Percentiles rank a stretch among this genome's conserved stretches.
phyloP scores from a whole-genome alignment of 2,329 filamentous ascomycete genomes.

The Tolypocladium nubicola region DNA sequence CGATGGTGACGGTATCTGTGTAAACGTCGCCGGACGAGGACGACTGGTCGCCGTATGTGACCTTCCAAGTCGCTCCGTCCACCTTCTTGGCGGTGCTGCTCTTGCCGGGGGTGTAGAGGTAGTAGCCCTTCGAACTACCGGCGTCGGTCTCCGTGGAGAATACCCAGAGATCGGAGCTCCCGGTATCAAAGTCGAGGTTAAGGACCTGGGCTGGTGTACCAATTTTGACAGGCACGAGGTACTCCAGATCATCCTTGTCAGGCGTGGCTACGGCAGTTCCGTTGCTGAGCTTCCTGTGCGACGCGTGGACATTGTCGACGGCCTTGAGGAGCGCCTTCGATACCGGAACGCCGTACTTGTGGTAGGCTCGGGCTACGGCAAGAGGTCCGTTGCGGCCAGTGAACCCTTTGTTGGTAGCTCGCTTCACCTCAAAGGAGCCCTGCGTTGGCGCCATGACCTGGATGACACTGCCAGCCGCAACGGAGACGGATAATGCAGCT shows the following conservation, averaged over 20 bases:
- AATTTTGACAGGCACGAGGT: constrained; percentile 28
- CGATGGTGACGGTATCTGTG: constrained; percentile 30
- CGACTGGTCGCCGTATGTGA: constrained; percentile 33
- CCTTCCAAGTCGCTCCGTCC: constrained; percentile 26
- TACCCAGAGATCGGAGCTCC: constrained; percentile 37
- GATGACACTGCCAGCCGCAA: background rate
- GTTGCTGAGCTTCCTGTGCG: background rate
- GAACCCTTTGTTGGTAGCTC: background rate
- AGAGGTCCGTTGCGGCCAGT: background rate
- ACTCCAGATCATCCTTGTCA: constrained; percentile 21
- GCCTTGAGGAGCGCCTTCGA: constrained; percentile 17
- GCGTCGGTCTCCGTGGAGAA: constrained; percentile 31
- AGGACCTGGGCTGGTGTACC: constrained; percentile 32
- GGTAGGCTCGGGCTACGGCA: constrained; percentile 17
- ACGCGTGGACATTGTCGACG: constrained; percentile 9
- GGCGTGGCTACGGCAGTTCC: background rate
- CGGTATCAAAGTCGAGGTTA: constrained; percentile 34
- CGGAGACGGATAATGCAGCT: background rate
- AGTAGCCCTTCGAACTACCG: constrained; percentile 24
- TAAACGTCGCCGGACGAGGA: constrained; percentile 31
- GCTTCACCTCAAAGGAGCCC: background rate
- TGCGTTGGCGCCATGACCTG: background rate
- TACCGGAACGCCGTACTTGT: constrained; percentile 23
- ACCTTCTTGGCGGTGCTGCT: constrained; percentile 27
- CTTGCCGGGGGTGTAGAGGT: constrained; percentile 25